Percentiles rank a stretch among this genome's conserved stretches.
phyloP scores from a whole-genome alignment of 2,329 filamentous ascomycete species.

The Chrysoporthe puriensis region DNA sequence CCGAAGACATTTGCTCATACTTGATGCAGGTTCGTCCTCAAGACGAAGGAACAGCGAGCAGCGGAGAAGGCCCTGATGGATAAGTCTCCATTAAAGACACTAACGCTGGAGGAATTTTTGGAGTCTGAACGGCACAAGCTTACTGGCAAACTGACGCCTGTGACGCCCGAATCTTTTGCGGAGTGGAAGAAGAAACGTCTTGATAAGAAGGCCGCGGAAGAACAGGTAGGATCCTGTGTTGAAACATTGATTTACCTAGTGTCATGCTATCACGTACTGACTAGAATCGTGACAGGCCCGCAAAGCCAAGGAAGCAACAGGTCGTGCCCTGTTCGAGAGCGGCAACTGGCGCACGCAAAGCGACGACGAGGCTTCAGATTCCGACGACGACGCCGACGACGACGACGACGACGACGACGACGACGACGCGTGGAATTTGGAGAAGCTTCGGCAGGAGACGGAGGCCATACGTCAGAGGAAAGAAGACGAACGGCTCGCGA shows the following conservation, averaged over 20 bases:
- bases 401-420: slow-evolving; percentile 52
- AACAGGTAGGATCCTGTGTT: slow-evolving; percentile 45
- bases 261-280: background rate
- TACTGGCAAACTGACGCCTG: slow-evolving; percentile 86
- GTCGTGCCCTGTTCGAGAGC: slow-evolving; percentile 92
- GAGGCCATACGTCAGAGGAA: slow-evolving; percentile 73
- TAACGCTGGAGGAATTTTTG: slow-evolving; percentile 96
- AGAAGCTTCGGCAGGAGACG: slow-evolving; percentile 82
- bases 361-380: slow-evolving; percentile 59
- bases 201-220: slow-evolving; percentile 94
- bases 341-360: slow-evolving; percentile 81
- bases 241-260: background rate
- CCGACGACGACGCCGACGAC: slow-evolving; percentile 66
- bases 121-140: slow-evolving; percentile 97
- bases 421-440: slow-evolving; percentile 73
- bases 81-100: slow-evolving; percentile 90
- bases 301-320: slow-evolving; percentile 92
- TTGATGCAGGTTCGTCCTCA: slow-evolving; percentile 80
- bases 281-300: slow-evolving; percentile 59
- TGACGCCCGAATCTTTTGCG: slow-evolving; percentile 88
- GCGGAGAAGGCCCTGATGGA: slow-evolving; percentile 95
- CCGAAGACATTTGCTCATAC: slow-evolving; percentile 16
- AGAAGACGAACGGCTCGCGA: slow-evolving; percentile 71
- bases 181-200: slow-evolving; percentile 97
- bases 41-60: slow-evolving; percentile 95